Conservation (phyloP, 176 grass and related monocot species). For the Poa pratensis region DNA sequence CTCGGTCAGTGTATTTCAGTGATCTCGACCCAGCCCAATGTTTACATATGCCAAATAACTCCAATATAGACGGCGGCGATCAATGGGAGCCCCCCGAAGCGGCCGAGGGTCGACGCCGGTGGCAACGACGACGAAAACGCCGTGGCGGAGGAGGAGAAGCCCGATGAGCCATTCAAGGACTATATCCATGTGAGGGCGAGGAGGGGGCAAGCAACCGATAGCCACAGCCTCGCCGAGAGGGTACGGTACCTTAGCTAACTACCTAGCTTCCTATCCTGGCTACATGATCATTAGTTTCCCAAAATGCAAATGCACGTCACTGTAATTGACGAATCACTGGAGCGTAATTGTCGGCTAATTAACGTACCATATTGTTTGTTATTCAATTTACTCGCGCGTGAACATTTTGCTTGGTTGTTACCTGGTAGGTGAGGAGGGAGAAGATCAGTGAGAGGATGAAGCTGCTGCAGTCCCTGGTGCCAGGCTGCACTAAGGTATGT, state of each 20-base stretch:
- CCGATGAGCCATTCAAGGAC: conserved; percentile 50
- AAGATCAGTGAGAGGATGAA: conserved; percentile 87
- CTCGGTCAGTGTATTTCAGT: not conserved
- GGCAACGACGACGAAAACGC: not conserved
- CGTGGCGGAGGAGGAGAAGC: not conserved
- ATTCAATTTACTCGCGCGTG: not conserved
- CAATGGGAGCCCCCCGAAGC: conserved; percentile 49
- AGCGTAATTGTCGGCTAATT: not conserved
- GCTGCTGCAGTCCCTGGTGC: conserved; percentile 68
- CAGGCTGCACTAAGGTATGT: conserved; percentile 72
- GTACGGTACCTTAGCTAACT: conserved; percentile 33
- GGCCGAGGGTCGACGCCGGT: conserved; percentile 28
- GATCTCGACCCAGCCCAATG: not conserved
- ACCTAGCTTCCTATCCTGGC: not conserved
- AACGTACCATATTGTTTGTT: not conserved
- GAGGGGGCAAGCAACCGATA: conserved; percentile 75
- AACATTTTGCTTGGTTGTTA: not conserved
- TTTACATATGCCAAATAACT: not conserved
- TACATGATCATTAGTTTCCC: not conserved
- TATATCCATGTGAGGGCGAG: conserved; percentile 79
- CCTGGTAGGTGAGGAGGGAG: conserved; percentile 67
- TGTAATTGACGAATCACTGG: not conserved
- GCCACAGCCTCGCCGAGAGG: conserved; percentile 78
- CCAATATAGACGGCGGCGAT: conserved; percentile 35
- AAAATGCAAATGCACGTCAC: not conserved